Conservation (phyloP, 2,329 filamentous ascomycete genomes). For the Escovopsis sp. region DNA sequence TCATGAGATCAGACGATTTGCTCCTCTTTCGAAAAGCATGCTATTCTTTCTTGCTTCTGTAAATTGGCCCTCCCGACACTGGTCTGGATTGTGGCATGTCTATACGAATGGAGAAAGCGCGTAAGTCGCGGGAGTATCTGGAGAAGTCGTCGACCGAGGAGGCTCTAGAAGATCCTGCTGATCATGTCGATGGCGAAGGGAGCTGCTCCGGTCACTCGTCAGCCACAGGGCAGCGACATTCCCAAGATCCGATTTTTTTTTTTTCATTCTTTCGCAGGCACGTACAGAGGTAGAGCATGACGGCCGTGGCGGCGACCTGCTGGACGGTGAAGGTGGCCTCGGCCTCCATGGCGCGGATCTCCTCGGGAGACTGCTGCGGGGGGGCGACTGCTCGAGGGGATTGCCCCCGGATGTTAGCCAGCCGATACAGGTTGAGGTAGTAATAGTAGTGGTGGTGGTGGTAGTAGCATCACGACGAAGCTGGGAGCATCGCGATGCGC, state of each 20-base stretch:
- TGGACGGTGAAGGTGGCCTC: constrained; percentile 54
- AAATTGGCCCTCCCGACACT: too few species aligned
- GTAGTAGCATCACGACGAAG: too few species aligned
- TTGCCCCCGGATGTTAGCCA: constrained; percentile 3
- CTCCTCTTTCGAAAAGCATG: too few species aligned
- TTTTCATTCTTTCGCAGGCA: constrained; percentile 1
- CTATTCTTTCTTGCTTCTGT: too few species aligned
- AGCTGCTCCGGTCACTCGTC: constrained; percentile 21
- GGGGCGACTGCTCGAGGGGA: constrained; percentile 38
- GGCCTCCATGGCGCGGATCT: constrained; percentile 54
- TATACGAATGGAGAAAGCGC: too few species aligned
- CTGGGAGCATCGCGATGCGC: not conserved
- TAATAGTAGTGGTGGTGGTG: too few species aligned
- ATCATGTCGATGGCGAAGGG: constrained; percentile 43
- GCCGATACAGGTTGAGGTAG: not conserved
- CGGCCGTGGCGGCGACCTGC: constrained; percentile 48
- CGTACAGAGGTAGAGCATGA: constrained; percentile 66
- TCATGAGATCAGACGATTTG: not conserved
- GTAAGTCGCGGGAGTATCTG: too few species aligned
- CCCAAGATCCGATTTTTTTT: too few species aligned
- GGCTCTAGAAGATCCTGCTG: constrained; percentile 26
- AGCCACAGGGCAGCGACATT: too few species aligned
- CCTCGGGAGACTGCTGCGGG: constrained; percentile 53
- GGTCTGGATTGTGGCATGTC: too few species aligned
- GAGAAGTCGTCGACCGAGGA: not conserved